These are phyloP conservation scores for Hypomyces rosellus DNA, from an alignment of 2,329 filamentous ascomycete species.

Conservation along the genomic window DNA sequence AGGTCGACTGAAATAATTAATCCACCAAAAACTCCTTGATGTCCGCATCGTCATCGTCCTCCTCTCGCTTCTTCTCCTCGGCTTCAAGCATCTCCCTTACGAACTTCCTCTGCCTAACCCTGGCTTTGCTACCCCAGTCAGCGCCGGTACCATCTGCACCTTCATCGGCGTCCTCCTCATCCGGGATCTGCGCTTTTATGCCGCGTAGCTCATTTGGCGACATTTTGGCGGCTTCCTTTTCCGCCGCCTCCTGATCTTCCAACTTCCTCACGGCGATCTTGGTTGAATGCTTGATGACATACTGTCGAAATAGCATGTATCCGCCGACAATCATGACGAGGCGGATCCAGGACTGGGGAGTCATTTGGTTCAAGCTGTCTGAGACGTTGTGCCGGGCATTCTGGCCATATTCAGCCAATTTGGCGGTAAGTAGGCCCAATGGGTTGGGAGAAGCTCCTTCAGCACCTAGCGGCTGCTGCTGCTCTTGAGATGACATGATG, in stretches of 20 bases:
- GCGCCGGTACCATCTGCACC: constrained; percentile 41
- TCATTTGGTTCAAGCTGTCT: constrained; percentile 44
- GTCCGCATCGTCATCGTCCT: constrained; percentile 69
- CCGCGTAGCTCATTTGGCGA: constrained; percentile 60
- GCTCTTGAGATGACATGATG: constrained; percentile 12
- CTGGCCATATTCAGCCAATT: constrained; percentile 29
- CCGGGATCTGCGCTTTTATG: constrained; percentile 46
- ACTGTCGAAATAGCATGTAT: constrained; percentile 68
- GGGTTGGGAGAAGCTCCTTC: constrained; percentile 25
- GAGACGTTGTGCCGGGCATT: constrained; percentile 43
- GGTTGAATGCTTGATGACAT: constrained; percentile 61
- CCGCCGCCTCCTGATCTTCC: constrained; percentile 50
- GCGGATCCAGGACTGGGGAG: constrained; percentile 55
- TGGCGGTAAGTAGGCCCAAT: constrained; percentile 27
- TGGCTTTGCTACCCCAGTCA: constrained; percentile 65
- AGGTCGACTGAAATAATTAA: neutral
- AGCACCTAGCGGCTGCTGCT: constrained; percentile 19
- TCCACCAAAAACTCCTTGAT: constrained; percentile 65
- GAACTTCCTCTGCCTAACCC: constrained; percentile 61
- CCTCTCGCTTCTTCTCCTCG: constrained; percentile 53
- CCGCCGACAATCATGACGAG: constrained; percentile 65
- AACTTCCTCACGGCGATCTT: constrained; percentile 58
- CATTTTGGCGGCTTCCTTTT: constrained; percentile 44
- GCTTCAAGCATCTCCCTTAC: constrained; percentile 59
- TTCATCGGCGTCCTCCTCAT: constrained; percentile 43